Conservation (phyloP, 768 basidiomycete species). For the Boletellus ananas region DNA sequence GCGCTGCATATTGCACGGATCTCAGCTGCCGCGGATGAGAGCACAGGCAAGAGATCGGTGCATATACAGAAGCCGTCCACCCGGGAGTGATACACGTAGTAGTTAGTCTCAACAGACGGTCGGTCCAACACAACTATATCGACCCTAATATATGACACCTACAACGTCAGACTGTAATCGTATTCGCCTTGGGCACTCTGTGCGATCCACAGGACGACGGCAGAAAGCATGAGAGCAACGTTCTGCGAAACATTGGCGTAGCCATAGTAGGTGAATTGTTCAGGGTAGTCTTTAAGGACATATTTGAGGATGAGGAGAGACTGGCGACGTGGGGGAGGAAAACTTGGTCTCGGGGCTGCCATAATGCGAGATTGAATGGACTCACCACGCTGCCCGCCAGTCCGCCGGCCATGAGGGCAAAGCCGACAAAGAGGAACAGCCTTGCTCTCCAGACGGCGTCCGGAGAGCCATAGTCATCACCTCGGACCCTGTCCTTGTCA, state of each 20-base stretch:
- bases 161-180: constrained; percentile 86
- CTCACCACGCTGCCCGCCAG: constrained; percentile 94
- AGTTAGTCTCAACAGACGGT: constrained; percentile 6
- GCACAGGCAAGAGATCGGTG: background rate
- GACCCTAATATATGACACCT: background rate
- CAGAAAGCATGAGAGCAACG: constrained; percentile 77
- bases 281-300: constrained; percentile 63
- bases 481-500: constrained; percentile 85
- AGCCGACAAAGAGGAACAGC: constrained; percentile 88
- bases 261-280: constrained; percentile 85
- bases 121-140: constrained; percentile 1
- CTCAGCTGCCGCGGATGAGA: background rate
- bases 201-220: constrained; percentile 87
- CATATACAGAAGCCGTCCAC: background rate
- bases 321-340: constrained; percentile 36
- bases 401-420: constrained; percentile 96
- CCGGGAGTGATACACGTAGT: constrained; percentile 6
- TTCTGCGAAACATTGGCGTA: constrained; percentile 96
- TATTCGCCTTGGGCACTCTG: constrained; percentile 85
- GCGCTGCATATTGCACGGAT: background rate
- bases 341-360: background rate
- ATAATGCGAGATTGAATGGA: constrained; percentile 13
- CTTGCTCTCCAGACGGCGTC: constrained; percentile 89
- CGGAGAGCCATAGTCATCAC: constrained; percentile 79
- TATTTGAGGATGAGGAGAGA: constrained; percentile 90